Base-by-base conservation (phyloP, 2,329 filamentous ascomycete species). In the Esteya vermicola region DNA sequence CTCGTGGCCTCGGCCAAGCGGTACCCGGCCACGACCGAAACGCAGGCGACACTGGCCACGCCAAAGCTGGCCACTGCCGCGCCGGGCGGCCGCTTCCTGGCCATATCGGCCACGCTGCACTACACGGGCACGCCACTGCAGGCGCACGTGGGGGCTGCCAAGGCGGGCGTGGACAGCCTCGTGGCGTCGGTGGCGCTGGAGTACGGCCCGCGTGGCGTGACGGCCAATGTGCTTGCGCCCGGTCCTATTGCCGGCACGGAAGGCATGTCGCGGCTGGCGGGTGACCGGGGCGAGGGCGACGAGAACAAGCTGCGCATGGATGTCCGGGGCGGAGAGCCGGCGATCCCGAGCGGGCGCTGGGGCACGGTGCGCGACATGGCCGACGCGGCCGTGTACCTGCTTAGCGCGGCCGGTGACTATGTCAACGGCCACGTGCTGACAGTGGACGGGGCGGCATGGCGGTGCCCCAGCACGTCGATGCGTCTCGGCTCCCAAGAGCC, bases 101-200 rank as follows among this genome's bases (percentile, higher is more conserved):
- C 88, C 58, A 73, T 96, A 45, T 91, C 82, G 33, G 89, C 88
- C 4, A 88, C 85, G 2, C 81, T 96, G 52, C 89, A 96, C 63
- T 95, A 89, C 63, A 81, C 81, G 1, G 86, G 85, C 28, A 75
- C 80, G 59, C 81, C 86, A 0, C 66, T 94, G 49, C 91, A 96
- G 58, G 74, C 82, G 2, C 89, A 96, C 59, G 88, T 89, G n/a
- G 70, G 79, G 3, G 86, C 86, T 2, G 89, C 91, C 42, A 98
- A 98, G 62, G 83, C 89, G 0, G 84, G 81, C 14, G 77, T 98
- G 10, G 89, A 98, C 59, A 79, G 85, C 2, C 72, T 98, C 53
- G 80, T 83, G 43, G 72, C 78, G 40, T 81, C 76, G 6, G 75
- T 93, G 0, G 78, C 85, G 2, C 73, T 98, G 40, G 91, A 98